phyloP scores from a whole-genome alignment of 2,329 filamentous ascomycete genomes.

The Chaetomiaceae sp. region DNA sequence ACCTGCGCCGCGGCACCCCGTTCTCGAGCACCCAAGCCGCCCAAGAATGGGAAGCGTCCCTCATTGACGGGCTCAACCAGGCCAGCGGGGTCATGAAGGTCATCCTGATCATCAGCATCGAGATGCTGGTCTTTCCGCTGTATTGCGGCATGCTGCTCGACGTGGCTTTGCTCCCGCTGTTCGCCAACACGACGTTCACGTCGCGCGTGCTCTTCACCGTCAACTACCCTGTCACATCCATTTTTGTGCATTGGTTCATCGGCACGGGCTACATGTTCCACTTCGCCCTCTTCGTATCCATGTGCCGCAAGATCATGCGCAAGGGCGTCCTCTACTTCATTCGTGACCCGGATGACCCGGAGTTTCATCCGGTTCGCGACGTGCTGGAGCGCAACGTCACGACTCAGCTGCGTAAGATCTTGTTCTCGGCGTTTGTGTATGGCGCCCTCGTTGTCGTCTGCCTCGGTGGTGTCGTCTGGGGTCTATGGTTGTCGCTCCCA shows the following conservation, averaged over 20 bases:
- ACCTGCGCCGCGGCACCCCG: slow-evolving; percentile 68
- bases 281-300: slow-evolving; percentile 95
- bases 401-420: slow-evolving; percentile 91
- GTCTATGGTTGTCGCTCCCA: slow-evolving; percentile 62
- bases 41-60: slow-evolving; percentile 65
- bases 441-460: slow-evolving; percentile 89
- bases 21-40: slow-evolving; percentile 55
- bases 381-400: slow-evolving; percentile 89
- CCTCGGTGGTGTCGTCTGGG: slow-evolving; percentile 93
- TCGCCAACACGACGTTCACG: slow-evolving; percentile 71
- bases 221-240: slow-evolving; percentile 77
- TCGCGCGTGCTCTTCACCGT: slow-evolving; percentile 75
- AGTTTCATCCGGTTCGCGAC: slow-evolving; percentile 95
- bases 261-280: slow-evolving; percentile 99
- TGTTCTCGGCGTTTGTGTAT: slow-evolving; percentile 93
- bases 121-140: slow-evolving; percentile 95
- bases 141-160: slow-evolving; percentile 94
- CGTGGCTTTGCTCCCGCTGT: slow-evolving; percentile 80
- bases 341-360: slow-evolving; percentile 93
- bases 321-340: slow-evolving; percentile 97
- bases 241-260: slow-evolving; percentile 98
- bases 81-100: slow-evolving; percentile 97
- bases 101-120: slow-evolving; percentile 95
- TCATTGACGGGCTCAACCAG: slow-evolving; percentile 83
- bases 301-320: slow-evolving; percentile 97